phyloP scores from a whole-genome alignment of 768 basidiomycete species.

The Mycena indigotica region DNA sequence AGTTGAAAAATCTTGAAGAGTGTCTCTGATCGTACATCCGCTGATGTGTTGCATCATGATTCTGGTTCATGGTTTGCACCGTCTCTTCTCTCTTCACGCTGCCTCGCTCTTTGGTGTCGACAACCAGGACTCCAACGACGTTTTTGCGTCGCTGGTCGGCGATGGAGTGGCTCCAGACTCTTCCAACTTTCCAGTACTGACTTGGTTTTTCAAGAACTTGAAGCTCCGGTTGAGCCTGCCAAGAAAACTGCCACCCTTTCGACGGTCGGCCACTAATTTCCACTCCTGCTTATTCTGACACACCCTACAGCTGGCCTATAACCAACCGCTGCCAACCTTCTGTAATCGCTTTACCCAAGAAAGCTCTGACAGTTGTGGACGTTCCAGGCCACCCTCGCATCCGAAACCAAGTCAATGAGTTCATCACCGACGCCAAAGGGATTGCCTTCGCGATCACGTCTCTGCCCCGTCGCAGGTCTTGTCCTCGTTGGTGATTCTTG shows the following conservation, averaged over 20 bases:
- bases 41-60: too few species aligned
- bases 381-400: conserved; percentile 87
- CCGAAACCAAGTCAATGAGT: conserved; percentile 69
- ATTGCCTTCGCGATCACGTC: conserved; percentile 78
- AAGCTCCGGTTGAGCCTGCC: too few species aligned
- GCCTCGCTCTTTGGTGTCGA: too few species aligned
- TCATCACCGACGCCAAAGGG: conserved; percentile 61
- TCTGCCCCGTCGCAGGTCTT: conserved; percentile 69
- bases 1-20: too few species aligned
- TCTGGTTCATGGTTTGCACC: too few species aligned
- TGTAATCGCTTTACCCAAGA: conserved; percentile 44
- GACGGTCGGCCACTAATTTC: conserved; percentile 48
- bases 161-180: too few species aligned
- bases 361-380: conserved; percentile 62
- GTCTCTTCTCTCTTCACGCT: too few species aligned
- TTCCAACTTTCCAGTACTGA: too few species aligned
- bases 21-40: too few species aligned
- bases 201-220: too few species aligned
- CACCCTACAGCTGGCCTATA: conserved; percentile 59
- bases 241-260: conserved; percentile 75
- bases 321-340: conserved; percentile 61
- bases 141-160: too few species aligned
- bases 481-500: conserved; percentile 67
- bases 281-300: not conserved
- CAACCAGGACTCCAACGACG: too few species aligned